Percentiles rank a stretch among this genome's conserved stretches.
These are phyloP conservation scores for Acanthamoeba triangularis DNA, from an alignment of 208 protist genomes.

Conservation along the genomic window DNA sequence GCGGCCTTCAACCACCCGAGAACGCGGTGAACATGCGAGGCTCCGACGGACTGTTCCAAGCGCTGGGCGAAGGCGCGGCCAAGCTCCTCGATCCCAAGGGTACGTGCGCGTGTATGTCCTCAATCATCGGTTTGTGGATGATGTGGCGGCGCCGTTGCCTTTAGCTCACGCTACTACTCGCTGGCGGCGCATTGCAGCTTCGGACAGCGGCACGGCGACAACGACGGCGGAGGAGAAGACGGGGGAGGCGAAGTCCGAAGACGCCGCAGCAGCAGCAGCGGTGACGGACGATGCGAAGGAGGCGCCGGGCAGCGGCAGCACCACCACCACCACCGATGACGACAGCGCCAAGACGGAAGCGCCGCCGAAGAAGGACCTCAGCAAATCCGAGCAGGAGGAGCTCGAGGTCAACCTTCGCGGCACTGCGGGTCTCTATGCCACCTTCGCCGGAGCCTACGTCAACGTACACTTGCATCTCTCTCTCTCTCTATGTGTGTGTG, in stretches of 20 bases:
- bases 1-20: background rate
- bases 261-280: no score
- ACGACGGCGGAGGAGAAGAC: no score
- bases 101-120: background rate
- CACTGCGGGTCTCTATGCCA: conserved; percentile 31
- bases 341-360: background rate
- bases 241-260: no score
- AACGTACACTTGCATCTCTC: background rate
- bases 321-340: background rate
- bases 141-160: no score
- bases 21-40: background rate
- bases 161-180: no score
- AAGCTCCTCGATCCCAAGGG: background rate
- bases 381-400: background rate
- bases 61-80: background rate
- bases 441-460: background rate
- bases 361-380: background rate
- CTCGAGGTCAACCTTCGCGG: conserved; percentile 7
- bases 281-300: no score
- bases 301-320: no score
- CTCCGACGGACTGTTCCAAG: background rate
- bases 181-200: no score
- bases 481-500: background rate
- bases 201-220: no score
- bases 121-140: background rate